Conservation (phyloP, 495 filamentous ascomycete genomes). For the Neohortaea acidophila region DNA sequence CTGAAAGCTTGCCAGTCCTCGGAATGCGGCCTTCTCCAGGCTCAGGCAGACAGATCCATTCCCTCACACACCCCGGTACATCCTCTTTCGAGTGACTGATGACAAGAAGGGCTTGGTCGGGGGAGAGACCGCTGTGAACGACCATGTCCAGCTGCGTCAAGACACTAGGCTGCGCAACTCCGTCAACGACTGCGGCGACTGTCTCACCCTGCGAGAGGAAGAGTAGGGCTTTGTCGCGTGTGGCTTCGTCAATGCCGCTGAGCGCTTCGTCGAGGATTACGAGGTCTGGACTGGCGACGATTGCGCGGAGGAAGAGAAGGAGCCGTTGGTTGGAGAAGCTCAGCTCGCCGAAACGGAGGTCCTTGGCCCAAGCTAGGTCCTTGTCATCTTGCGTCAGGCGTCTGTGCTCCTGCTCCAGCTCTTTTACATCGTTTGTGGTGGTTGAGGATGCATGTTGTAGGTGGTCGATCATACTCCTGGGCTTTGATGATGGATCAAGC, state of each 20-base stretch:
- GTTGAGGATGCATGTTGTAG: conserved; percentile 1
- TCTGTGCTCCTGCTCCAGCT: neutral
- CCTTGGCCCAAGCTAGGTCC: conserved; percentile 49
- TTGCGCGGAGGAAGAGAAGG: conserved; percentile 67
- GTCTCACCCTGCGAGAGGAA: conserved; percentile 41
- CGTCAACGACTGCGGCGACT: conserved; percentile 1
- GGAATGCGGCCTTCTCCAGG: conserved; percentile 38
- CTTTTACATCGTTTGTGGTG: neutral
- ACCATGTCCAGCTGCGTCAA: conserved; percentile 22
- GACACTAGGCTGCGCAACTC: conserved; percentile 2
- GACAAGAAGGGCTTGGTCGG: conserved; percentile 63
- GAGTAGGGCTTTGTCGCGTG: conserved; percentile 68
- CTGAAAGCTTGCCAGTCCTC: conserved; percentile 40
- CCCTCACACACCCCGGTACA: conserved; percentile 60
- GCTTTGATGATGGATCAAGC: conserved; percentile 38
- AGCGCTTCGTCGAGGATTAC: conserved; percentile 89
- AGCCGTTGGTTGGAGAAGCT: conserved; percentile 68
- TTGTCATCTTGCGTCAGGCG: neutral
- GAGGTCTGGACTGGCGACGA: conserved; percentile 70
- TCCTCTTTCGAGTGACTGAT: conserved; percentile 86
- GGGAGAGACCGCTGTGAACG: conserved; percentile 38
- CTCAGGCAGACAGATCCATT: conserved; percentile 69
- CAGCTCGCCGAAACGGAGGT: conserved; percentile 55
- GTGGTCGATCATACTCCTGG: conserved; percentile 1
- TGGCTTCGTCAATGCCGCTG: conserved; percentile 66